phyloP scores from a whole-genome alignment of 108 stramenopile genomes.

The Skeletonema potamos region DNA sequence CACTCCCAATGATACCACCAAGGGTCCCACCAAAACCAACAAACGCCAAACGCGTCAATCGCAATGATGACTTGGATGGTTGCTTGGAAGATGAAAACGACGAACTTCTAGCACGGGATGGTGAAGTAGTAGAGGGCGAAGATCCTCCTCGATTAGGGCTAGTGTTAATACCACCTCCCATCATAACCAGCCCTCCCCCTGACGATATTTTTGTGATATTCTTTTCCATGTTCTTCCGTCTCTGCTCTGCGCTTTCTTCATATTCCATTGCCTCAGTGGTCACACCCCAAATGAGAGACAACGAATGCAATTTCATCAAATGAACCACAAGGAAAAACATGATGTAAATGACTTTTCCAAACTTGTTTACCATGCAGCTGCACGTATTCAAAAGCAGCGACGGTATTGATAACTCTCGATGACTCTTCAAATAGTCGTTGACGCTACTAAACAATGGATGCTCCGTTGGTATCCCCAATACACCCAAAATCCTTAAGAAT shows the following conservation, averaged over 20 bases:
- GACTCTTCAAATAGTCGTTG: neutral
- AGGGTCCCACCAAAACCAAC: conserved; percentile 89
- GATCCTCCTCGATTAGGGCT: neutral
- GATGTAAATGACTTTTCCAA: conserved; percentile 68
- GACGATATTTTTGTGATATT: conserved; percentile 2
- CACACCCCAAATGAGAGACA: conserved; percentile 86
- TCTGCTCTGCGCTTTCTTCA: conserved; percentile 75
- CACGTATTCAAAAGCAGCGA: conserved; percentile 27
- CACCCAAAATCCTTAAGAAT: conserved; percentile 5
- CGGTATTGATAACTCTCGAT: conserved; percentile 24
- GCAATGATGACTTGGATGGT: conserved; percentile 35
- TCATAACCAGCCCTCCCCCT: conserved; percentile 21
- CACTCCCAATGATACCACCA: conserved; percentile 82
- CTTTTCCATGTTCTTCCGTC: conserved; percentile 24
- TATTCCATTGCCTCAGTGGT: conserved; percentile 92
- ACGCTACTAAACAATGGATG: conserved; percentile 5
- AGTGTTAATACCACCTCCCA: neutral
- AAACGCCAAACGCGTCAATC: conserved; percentile 72
- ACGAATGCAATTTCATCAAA: conserved; percentile 86
- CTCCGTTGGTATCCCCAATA: conserved; percentile 21
- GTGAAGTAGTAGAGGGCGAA: neutral
- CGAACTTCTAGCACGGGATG: conserved; percentile 1
- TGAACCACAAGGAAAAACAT: conserved; percentile 86
- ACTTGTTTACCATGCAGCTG: conserved; percentile 39
- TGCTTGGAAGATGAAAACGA: neutral